phyloP scores from a whole-genome alignment of 768 basidiomycete species.

The Tremella yokohamensis region DNA sequence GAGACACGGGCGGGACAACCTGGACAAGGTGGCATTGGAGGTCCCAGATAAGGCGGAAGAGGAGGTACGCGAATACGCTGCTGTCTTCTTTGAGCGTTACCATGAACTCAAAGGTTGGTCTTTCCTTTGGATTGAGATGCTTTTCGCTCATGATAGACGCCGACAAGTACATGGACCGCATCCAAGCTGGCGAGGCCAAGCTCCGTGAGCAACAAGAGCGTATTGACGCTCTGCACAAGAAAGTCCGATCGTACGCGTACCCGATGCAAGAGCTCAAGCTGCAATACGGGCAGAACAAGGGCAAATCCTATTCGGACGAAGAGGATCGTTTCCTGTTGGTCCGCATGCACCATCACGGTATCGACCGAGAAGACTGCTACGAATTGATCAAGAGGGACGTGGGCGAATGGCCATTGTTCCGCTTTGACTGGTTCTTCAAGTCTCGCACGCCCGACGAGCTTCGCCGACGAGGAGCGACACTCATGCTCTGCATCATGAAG shows the following conservation, averaged over 20 bases:
- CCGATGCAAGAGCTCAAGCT: constrained; percentile 98
- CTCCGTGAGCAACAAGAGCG: constrained; percentile 73
- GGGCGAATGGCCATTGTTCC: constrained; percentile 90
- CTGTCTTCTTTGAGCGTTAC: constrained; percentile 85
- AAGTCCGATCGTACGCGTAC: constrained; percentile 75
- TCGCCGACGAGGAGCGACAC: constrained; percentile 77
- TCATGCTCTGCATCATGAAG: constrained; percentile 86
- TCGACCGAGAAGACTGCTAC: constrained; percentile 77
- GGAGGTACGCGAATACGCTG: constrained; percentile 73
- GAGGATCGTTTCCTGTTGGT: constrained; percentile 94
- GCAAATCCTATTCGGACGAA: constrained; percentile 93
- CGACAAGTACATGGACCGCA: constrained; percentile 74
- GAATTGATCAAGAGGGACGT: constrained; percentile 96
- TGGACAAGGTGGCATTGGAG: constrained; percentile 64
- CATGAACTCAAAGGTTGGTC: constrained; percentile 70
- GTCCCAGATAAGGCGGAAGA: constrained; percentile 74
- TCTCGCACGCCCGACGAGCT: constrained; percentile 85
- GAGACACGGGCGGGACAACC: constrained; percentile 64
- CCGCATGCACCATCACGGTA: constrained; percentile 81
- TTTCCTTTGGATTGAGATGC: constrained; percentile 1
- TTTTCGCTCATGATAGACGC: constrained; percentile 57
- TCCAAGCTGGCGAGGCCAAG: constrained; percentile 82
- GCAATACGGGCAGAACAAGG: constrained; percentile 86
- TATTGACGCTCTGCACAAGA: constrained; percentile 66
- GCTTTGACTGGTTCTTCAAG: constrained; percentile 97